phyloP scores from a whole-genome alignment of 129 eudicot genomes.

The Escallonia herrerae region DNA sequence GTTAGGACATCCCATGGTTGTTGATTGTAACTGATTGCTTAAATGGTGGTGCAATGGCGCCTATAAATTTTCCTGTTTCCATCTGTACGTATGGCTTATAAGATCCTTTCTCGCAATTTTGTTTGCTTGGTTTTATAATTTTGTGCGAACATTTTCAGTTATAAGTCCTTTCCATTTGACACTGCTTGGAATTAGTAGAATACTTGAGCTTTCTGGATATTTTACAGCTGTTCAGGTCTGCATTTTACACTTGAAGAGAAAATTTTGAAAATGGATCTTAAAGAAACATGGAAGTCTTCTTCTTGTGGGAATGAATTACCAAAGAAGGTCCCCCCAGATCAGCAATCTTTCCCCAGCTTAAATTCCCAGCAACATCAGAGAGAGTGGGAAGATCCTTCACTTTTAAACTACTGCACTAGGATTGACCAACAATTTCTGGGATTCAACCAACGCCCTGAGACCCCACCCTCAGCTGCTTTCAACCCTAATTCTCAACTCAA shows the following conservation, averaged over 20 bases:
- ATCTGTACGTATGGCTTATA: no score
- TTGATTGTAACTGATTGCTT: no score
- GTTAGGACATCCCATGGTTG: no score
- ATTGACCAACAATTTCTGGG: constrained; percentile 29
- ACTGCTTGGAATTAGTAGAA: neutral
- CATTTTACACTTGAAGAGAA: neutral
- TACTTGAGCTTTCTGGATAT: neutral
- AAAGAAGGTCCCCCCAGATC: constrained; percentile 24
- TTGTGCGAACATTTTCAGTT: neutral
- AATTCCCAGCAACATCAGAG: constrained; percentile 25
- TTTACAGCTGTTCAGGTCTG: constrained; percentile 6
- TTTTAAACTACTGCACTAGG: constrained; percentile 33
- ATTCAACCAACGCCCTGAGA: constrained; percentile 21
- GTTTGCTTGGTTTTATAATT: neutral
- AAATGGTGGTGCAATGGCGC: no score
- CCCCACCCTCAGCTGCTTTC: constrained; percentile 16
- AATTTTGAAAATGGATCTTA: constrained; percentile 40
- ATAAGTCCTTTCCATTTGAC: neutral
- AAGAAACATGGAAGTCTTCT: constrained; percentile 38
- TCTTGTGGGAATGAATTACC: constrained; percentile 19
- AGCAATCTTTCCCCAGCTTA: constrained; percentile 26
- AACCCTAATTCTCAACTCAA: constrained; percentile 21
- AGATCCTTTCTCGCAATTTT: no score
- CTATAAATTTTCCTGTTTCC: no score
- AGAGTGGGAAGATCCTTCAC: constrained; percentile 41